These are phyloP conservation scores for Sicyos edulis DNA, from an alignment of 306 rosid species.

Conservation along the genomic window DNA sequence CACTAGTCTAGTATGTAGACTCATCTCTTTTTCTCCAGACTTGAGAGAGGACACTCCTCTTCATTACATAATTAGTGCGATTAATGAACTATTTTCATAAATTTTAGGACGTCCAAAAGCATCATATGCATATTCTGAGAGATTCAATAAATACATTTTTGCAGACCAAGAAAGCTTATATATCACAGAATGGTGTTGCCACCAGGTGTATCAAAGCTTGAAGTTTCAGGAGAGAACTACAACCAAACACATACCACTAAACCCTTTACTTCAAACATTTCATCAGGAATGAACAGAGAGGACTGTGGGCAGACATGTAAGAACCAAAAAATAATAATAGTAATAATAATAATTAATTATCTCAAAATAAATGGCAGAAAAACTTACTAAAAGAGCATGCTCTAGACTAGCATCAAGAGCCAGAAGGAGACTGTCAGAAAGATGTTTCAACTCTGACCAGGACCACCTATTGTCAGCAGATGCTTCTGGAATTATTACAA, in stretches of 20 bases:
- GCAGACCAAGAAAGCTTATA: not conserved
- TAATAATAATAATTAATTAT: not conserved
- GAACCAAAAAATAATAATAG: not conserved
- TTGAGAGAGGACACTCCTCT: not conserved
- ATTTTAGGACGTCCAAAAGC: not conserved
- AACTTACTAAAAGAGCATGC: slow-evolving; percentile 84
- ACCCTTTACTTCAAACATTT: not conserved
- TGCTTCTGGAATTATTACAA: slow-evolving; percentile 61
- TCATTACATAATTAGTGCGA: not conserved
- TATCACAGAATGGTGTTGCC: not conserved
- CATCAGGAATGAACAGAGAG: no score
- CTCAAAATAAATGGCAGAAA: not conserved
- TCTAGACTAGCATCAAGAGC: slow-evolving; percentile 98
- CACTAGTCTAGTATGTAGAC: not conserved
- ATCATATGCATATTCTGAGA: not conserved
- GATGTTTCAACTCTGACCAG: slow-evolving; percentile 85
- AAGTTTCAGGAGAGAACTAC: not conserved
- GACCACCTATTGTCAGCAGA: slow-evolving; percentile 73
- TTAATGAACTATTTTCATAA: not conserved
- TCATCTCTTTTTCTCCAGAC: not conserved
- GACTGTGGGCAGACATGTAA: not conserved
- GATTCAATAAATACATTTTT: not conserved
- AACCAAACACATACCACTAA: not conserved
- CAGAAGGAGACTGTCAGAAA: slow-evolving; percentile 76
- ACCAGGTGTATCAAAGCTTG: not conserved